Conservation (phyloP, 768 basidiomycete genomes). For the Phanerodontia chrysosporium region DNA sequence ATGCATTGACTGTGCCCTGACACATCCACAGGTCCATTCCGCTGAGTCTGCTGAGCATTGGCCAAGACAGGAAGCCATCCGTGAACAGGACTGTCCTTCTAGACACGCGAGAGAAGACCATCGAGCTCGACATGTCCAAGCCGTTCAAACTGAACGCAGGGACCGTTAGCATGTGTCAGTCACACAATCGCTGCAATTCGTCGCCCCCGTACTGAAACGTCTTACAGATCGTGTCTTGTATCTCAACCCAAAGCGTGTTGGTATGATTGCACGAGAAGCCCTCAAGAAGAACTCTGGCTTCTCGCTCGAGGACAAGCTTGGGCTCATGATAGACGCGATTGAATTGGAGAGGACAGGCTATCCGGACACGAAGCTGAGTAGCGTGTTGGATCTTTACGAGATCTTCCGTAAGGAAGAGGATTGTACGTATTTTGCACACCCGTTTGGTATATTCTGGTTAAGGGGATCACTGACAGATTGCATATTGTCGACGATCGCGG, state of each 20-base stretch:
- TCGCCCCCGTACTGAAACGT: too few species aligned
- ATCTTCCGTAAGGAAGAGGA: constrained; percentile 72
- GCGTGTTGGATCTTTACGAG: constrained; percentile 68
- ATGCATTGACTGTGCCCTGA: neutral
- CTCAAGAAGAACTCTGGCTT: constrained; percentile 62
- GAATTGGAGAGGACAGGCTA: constrained; percentile 81
- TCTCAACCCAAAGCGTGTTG: constrained; percentile 70
- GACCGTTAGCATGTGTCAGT: constrained; percentile 87
- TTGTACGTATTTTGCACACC: constrained; percentile 39
- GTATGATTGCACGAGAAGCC: constrained; percentile 76
- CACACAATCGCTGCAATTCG: constrained; percentile 28
- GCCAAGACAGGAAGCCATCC: constrained; percentile 48
- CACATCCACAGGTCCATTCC: constrained; percentile 59
- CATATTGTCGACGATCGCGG: constrained; percentile 73
- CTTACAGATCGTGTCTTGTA: constrained; percentile 89
- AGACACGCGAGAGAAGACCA: constrained; percentile 58
- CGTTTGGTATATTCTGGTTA: neutral
- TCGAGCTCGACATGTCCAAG: constrained; percentile 69
- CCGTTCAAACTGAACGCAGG: constrained; percentile 90
- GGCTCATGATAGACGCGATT: constrained; percentile 79
- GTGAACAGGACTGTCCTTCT: constrained; percentile 66
- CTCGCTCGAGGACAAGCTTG: constrained; percentile 82
- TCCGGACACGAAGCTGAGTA: constrained; percentile 68
- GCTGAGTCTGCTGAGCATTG: constrained; percentile 63
- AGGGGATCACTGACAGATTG: constrained; percentile 68